A percentile compares a stretch with the other conserved stretches of the same genome.
These are phyloP conservation scores for Allium sativum DNA, from an alignment of 106 monocot genomes.

Conservation along the genomic window DNA sequence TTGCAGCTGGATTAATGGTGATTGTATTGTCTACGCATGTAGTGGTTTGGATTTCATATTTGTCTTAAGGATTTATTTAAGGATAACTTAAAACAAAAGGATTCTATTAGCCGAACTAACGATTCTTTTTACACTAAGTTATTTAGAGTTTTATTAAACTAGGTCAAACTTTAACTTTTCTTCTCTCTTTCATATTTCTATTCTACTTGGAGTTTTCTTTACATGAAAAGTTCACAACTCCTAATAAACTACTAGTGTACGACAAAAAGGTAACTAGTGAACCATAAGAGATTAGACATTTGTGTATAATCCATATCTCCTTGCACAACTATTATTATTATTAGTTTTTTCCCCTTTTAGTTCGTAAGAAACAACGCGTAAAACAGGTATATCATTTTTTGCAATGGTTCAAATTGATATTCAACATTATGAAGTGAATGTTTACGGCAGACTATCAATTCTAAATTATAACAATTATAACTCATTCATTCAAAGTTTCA, in stretches of 20 bases:
- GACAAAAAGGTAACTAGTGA: neutral
- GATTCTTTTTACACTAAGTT: neutral
- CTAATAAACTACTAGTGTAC: neutral
- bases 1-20: conserved; percentile 5
- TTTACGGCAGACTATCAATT: neutral
- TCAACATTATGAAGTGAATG: too few relatives aligned
- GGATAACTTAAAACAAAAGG: neutral
- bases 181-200: neutral
- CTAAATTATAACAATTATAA: neutral
- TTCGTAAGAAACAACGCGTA: too few relatives aligned
- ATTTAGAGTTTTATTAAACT: neutral
- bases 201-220: neutral
- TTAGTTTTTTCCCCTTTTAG: too few relatives aligned
- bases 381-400: too few relatives aligned
- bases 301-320: too few relatives aligned
- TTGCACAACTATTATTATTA: too few relatives aligned
- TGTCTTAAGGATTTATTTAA: neutral
- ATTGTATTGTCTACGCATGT: conserved; percentile 6
- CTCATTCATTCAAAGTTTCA: too few relatives aligned
- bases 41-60: neutral
- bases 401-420: too few relatives aligned
- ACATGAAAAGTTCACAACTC: too few relatives aligned
- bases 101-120: neutral
- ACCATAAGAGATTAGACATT: too few relatives aligned
- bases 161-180: neutral